These are phyloP conservation scores for Ganoderma lucidum DNA, from an alignment of 1,284 basidiomycete species.

Conservation along the genomic window DNA sequence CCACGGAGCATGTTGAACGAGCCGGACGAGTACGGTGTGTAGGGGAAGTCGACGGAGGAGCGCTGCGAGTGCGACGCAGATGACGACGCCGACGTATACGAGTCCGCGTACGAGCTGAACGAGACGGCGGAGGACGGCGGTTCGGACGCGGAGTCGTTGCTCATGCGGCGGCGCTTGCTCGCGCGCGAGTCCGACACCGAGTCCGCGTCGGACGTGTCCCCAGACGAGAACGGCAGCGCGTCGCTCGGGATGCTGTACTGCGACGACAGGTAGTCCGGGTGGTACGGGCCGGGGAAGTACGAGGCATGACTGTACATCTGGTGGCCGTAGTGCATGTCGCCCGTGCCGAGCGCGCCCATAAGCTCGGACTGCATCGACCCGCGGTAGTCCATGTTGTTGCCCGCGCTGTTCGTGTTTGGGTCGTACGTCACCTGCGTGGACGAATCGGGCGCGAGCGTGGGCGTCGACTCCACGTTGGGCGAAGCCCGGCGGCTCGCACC, in stretches of 20 bases:
- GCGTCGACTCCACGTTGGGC: conserved; percentile 64
- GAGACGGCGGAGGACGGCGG: conserved; percentile 52
- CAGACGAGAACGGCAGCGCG: conserved; percentile 55
- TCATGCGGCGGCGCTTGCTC: conserved; percentile 75
- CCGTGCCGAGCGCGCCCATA: conserved; percentile 65
- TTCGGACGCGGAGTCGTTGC: conserved; percentile 70
- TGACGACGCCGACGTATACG: conserved; percentile 48
- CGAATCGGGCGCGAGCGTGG: conserved; percentile 70
- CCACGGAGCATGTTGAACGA: conserved; percentile 55
- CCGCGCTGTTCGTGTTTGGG: conserved; percentile 7
- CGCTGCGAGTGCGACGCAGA: conserved; percentile 53
- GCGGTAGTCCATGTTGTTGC: conserved; percentile 48
- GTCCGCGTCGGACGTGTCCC: conserved; percentile 52
- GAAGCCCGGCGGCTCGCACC: conserved; percentile 77
- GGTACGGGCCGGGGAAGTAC: conserved; percentile 72
- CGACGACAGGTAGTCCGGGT: conserved; percentile 70
- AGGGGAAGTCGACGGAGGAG: conserved; percentile 71
- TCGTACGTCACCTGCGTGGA: conserved; percentile 59
- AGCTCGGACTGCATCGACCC: conserved; percentile 62
- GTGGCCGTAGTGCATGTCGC: conserved; percentile 42
- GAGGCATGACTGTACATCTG: conserved; percentile 39
- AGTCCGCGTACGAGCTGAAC: conserved; percentile 45
- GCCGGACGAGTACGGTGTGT: conserved; percentile 41
- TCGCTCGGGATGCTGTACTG: conserved; percentile 52
- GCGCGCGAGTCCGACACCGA: conserved; percentile 53